A percentile compares a stretch with the other conserved stretches of the same genome.
Conservation (phyloP, 148 eudicot genomes). For the Bassia scoparia region DNA sequence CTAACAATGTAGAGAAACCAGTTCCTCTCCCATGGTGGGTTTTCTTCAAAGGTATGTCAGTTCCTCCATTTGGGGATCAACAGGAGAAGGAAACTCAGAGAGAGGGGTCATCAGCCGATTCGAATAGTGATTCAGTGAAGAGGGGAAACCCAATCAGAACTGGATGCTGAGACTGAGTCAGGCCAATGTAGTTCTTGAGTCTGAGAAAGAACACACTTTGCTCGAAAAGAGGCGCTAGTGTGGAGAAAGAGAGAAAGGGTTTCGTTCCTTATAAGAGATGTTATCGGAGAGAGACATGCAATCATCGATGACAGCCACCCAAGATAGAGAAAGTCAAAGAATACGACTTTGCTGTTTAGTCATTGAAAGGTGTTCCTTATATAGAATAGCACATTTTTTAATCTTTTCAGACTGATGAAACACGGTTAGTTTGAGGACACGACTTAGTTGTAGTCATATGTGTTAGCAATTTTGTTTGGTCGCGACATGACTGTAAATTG, state of each 20-base stretch:
- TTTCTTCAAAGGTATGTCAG: conserved; percentile 33
- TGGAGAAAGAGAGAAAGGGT: conserved; percentile 37
- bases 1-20: conserved; percentile 30
- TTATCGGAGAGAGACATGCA: conserved; percentile 38
- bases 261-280: conserved; percentile 91
- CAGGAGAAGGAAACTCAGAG: conserved; percentile 31
- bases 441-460: conserved; percentile 20
- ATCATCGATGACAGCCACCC: conserved; percentile 26
- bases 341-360: conserved; percentile 50
- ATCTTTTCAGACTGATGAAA: conserved; percentile 14
- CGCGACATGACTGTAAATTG: neutral
- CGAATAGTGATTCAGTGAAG: conserved; percentile 39
- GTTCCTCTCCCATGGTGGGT: conserved; percentile 40
- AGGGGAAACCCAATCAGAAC: conserved; percentile 26
- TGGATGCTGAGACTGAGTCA: conserved; percentile 35
- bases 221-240: conserved; percentile 24
- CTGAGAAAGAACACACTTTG: conserved; percentile 3
- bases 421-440: conserved; percentile 12
- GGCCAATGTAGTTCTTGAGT: conserved; percentile 11
- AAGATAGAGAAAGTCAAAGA: conserved; percentile 48
- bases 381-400: conserved; percentile 1
- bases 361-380: neutral
- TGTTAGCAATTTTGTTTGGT: conserved; percentile 32
- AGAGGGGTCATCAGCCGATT: conserved; percentile 44
- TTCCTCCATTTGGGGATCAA: conserved; percentile 24